A percentile compares a stretch with the other conserved stretches of the same genome.
Conservation (phyloP, 1,284 basidiomycete genomes). For the Ceratobasidium sp. region DNA sequence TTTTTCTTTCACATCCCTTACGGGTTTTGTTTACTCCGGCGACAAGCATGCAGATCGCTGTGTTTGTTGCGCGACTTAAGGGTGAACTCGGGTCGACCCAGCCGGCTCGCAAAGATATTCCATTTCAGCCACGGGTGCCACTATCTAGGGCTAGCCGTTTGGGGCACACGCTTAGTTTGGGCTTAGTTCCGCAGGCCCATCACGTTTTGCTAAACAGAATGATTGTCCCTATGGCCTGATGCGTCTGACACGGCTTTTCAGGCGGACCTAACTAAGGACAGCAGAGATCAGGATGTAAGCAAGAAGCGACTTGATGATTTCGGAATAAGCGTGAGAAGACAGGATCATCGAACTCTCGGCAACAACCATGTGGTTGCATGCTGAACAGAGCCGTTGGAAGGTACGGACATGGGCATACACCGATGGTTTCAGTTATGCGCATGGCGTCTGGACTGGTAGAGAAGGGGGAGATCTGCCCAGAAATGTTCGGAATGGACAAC, state of each 20-base stretch:
- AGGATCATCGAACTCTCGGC: constrained; percentile 19
- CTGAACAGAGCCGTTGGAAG: constrained; percentile 5
- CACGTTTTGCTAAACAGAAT: constrained; percentile 22
- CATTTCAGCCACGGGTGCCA: constrained; percentile 18
- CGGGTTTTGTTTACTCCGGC: neutral
- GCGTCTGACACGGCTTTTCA: constrained; percentile 14
- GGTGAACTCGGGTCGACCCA: constrained; percentile 1
- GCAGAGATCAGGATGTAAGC: constrained; percentile 24
- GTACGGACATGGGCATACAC: constrained; percentile 22
- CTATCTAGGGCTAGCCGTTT: constrained; percentile 11
- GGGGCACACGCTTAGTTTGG: constrained; percentile 6
- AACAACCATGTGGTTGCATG: constrained; percentile 36
- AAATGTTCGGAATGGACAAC: neutral
- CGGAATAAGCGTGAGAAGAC: constrained; percentile 38
- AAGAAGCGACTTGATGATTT: constrained; percentile 28
- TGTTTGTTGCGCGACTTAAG: neutral
- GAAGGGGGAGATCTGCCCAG: neutral
- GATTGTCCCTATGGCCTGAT: constrained; percentile 27
- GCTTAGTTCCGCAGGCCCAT: constrained; percentile 19
- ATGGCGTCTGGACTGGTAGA: constrained; percentile 16
- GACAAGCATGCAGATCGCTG: neutral
- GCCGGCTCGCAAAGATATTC: neutral
- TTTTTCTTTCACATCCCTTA: neutral
- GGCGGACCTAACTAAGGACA: constrained; percentile 14
- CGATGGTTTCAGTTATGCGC: constrained; percentile 3